phyloP scores from a whole-genome alignment of 2,329 filamentous ascomycete genomes.

The Cladobotryum mycophilum region DNA sequence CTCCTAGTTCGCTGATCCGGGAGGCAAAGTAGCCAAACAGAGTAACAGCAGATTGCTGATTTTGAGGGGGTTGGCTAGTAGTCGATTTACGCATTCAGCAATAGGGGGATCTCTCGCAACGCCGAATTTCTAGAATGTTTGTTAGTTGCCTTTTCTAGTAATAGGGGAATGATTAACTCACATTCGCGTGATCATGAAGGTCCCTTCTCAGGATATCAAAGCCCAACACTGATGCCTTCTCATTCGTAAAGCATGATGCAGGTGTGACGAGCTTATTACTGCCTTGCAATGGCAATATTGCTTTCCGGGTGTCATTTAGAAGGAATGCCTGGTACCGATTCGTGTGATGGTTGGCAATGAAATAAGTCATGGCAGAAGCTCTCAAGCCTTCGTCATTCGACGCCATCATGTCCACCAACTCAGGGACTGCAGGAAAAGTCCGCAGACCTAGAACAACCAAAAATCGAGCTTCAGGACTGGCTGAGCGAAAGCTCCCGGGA shows the following conservation, averaged over 20 bases:
- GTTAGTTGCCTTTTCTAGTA: constrained; percentile 5
- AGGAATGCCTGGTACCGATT: constrained; percentile 68
- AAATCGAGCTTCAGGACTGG: constrained; percentile 68
- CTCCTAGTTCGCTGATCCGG: constrained; percentile 66
- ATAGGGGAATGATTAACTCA: constrained; percentile 23
- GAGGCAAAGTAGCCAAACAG: constrained; percentile 81
- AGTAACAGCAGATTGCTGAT: constrained; percentile 57
- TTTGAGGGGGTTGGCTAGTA: constrained; percentile 69
- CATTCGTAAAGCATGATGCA: constrained; percentile 75
- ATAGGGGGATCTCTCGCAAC: constrained; percentile 79
- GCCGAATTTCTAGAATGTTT: constrained; percentile 61
- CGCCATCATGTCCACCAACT: constrained; percentile 73
- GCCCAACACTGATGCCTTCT: constrained; percentile 67
- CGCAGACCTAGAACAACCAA: constrained; percentile 67
- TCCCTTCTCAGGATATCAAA: constrained; percentile 73
- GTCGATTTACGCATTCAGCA: constrained; percentile 63
- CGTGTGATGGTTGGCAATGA: constrained; percentile 69
- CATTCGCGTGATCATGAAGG: constrained; percentile 67
- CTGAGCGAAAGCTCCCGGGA: constrained; percentile 55
- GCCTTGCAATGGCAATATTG: constrained; percentile 69
- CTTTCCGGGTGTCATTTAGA: constrained; percentile 45
- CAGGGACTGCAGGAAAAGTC: constrained; percentile 61
- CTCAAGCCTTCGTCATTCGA: constrained; percentile 54
- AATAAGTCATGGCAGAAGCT: constrained; percentile 70
- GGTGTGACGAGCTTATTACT: constrained; percentile 64